Evolutionary conservation across 2,329 filamentous ascomycete species (phyloP), one percentile per base, ranked within the genome.

Genomic region (Colletotrichum tamarilloi): DNA sequence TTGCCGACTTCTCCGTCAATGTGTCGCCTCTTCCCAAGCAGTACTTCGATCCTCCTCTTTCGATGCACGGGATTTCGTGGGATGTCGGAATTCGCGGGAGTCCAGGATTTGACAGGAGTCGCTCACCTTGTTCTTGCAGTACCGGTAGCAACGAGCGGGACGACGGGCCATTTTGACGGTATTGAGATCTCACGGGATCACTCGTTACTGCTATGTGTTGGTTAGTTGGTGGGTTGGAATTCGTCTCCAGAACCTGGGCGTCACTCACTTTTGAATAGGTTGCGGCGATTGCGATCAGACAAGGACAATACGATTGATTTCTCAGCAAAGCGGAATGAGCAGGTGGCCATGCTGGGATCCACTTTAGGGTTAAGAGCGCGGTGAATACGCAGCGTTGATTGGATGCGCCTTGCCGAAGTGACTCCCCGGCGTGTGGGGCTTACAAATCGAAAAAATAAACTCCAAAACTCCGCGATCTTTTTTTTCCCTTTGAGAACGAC

Each of bases 91-190:
- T 46, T 66, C 67, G 71, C 49, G 42, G 26, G 28, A 42, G 62
- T 62, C 38, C 60, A 72, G 35, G 55, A 19, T 32, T 28, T 53
- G 38, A 56, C 30, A 38, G 35, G 28, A 62, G 35, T 16, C 55
- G 65, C 93, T 88, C 86, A 97, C 95, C 95, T 98, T 98, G 93
- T 98, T 99, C 95, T 99, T 99, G 95, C 97, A 99, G 94, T 99
- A 99, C 85, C 97, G 93, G 92, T 98, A 99, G 91, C 97, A 99
- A 91, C 97, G 94, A 85, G 97, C 97, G 85, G 97, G 97, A 94
- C 97, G 95, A 89, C 97, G 95, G 85, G 97, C 97, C 97, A 99
- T 99, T 91, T 93, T 95, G 93, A 92, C 91, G 88, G 90, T 75
- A 89, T 87, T 91, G 72, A 56, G 62, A 74, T 74, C 72, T 74